Evolutionary conservation across 2,329 filamentous ascomycete genomes (phyloP).

Genomic region (Aspergillus chevalieri): DNA sequence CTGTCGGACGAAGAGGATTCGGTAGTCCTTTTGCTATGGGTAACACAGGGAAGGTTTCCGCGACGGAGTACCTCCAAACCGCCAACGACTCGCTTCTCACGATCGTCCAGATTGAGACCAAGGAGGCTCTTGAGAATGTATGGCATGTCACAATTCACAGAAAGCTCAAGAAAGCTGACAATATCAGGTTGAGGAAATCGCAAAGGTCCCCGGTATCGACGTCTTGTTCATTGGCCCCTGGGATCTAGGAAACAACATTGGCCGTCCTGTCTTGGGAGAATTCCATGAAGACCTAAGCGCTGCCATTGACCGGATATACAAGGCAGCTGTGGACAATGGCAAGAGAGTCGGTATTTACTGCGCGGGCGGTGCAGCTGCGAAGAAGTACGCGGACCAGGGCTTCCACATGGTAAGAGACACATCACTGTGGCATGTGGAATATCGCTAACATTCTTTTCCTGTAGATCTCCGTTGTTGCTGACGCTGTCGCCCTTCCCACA

Average conservation of each 20-base stretch:
- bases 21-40: slow-evolving; percentile 50
- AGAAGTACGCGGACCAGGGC: slow-evolving; percentile 47
- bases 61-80: slow-evolving; percentile 47
- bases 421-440: not conserved
- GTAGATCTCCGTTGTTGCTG: slow-evolving; percentile 39
- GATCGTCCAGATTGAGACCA: slow-evolving; percentile 42
- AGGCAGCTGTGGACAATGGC: slow-evolving; percentile 46
- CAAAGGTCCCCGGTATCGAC: slow-evolving; percentile 48
- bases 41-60: slow-evolving; percentile 32
- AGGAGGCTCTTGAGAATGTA: slow-evolving; percentile 34
- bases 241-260: slow-evolving; percentile 54
- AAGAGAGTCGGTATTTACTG: slow-evolving; percentile 54
- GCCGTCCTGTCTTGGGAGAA: slow-evolving; percentile 44
- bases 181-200: slow-evolving; percentile 43
- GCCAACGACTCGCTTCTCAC: slow-evolving; percentile 51
- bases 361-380: slow-evolving; percentile 46
- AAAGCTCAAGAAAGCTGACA: not conserved
- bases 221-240: slow-evolving; percentile 51
- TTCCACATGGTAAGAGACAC: slow-evolving; percentile 48
- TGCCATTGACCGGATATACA: slow-evolving; percentile 48
- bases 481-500: slow-evolving; percentile 41
- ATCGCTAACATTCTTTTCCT: not conserved
- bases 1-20: slow-evolving; percentile 49
- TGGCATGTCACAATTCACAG: not conserved
- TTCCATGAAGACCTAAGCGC: slow-evolving; percentile 47